A percentile compares a stretch with the other conserved stretches of the same genome.
These are phyloP conservation scores for Xylaria curta DNA, from an alignment of 495 filamentous ascomycete genomes.

Conservation along the genomic window DNA sequence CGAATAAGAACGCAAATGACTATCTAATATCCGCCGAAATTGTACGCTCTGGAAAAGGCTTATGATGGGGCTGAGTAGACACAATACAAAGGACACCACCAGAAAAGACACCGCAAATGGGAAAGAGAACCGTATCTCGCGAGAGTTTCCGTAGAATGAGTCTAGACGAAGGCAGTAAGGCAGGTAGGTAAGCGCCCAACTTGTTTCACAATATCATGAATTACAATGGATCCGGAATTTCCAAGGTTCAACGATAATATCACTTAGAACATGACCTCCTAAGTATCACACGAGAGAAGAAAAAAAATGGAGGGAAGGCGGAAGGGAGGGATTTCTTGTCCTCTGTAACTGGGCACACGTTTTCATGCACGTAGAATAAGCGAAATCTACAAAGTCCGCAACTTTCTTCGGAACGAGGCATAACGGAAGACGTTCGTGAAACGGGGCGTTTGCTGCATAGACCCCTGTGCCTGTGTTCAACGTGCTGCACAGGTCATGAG, in stretches of 20 bases:
- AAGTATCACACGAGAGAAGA: neutral
- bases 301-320: neutral
- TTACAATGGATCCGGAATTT: neutral
- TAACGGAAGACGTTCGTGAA: conserved; percentile 20
- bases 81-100: neutral
- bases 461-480: neutral
- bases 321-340: neutral
- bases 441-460: conserved; percentile 4
- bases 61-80: neutral
- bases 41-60: neutral
- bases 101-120: neutral
- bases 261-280: neutral
- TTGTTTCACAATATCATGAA: neutral
- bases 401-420: conserved; percentile 14
- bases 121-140: neutral
- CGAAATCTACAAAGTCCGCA: neutral
- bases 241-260: neutral
- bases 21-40: too few relatives aligned
- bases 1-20: too few relatives aligned
- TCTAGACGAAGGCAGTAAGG: neutral
- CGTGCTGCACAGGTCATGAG: neutral
- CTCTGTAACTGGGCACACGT: conserved; percentile 16
- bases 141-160: neutral
- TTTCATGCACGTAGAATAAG: conserved; percentile 5
- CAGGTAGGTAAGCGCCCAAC: neutral